Evolutionary conservation across 2,329 filamentous ascomycete genomes (phyloP).

Genomic region (Drechmeria coniospora): DNA sequence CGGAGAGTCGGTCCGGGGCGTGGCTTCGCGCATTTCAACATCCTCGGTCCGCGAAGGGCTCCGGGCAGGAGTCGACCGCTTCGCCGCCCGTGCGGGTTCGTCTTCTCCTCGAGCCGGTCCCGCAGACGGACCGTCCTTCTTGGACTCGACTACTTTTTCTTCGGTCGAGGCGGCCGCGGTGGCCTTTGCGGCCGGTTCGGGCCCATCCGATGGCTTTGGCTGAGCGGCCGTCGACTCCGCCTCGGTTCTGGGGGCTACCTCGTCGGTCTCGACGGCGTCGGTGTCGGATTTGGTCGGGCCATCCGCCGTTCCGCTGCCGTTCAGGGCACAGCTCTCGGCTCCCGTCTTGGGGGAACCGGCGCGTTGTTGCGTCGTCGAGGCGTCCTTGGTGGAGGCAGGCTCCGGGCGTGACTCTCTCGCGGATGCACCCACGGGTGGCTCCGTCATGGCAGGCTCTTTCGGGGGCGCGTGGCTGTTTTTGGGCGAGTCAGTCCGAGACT

Average conservation of each 20-base stretch:
- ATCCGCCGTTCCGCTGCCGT: slow-evolving; percentile 6
- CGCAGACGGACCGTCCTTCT: too few species aligned
- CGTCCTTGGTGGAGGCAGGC: slow-evolving; percentile 1
- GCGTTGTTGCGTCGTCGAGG: neutral
- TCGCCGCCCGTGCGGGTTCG: neutral
- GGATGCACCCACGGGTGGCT: slow-evolving; percentile 6
- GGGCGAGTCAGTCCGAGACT: too few species aligned
- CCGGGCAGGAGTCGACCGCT: slow-evolving; percentile 4
- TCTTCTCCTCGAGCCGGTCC: too few species aligned
- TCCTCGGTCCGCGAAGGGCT: slow-evolving; percentile 10
- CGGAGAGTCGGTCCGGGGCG: too few species aligned
- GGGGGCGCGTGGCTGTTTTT: slow-evolving; percentile 3
- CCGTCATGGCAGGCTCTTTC: slow-evolving; percentile 2
- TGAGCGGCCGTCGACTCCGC: neutral
- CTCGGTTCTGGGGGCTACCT: neutral
- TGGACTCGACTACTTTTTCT: neutral
- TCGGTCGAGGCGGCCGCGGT: neutral
- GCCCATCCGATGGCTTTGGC: slow-evolving; percentile 2
- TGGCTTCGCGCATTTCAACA: too few species aligned
- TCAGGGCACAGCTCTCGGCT: slow-evolving; percentile 5
- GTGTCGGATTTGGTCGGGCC: slow-evolving; percentile 1
- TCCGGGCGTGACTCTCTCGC: slow-evolving; percentile 5
- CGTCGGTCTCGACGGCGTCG: neutral
- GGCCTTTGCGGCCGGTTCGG: neutral
- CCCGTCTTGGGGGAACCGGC: slow-evolving; percentile 2